Conservation (phyloP, 164 flowering plant species). For the Stephania cephalantha region DNA sequence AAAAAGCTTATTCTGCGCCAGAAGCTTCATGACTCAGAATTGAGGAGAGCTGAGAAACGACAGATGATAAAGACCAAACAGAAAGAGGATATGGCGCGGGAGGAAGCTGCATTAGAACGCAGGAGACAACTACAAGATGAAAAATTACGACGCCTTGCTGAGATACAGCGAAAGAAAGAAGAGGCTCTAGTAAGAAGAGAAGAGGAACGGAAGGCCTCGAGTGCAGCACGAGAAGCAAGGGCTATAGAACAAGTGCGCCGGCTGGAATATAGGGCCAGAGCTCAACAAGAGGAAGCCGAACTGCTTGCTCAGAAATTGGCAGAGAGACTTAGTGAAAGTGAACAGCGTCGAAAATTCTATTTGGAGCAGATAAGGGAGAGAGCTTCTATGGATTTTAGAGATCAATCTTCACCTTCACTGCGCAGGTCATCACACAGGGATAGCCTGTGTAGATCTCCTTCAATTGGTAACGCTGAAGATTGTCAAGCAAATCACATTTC, state of each 20-base stretch:
- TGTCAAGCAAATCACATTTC: slow-evolving; percentile 31
- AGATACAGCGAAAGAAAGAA: slow-evolving; percentile 82
- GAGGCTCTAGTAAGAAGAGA: slow-evolving; percentile 92
- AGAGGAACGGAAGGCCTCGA: slow-evolving; percentile 92
- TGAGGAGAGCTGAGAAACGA: slow-evolving; percentile 92
- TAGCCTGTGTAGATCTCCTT: slow-evolving; percentile 42
- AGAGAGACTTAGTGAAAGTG: slow-evolving; percentile 91
- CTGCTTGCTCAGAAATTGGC: slow-evolving; percentile 87
- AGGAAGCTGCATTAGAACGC: slow-evolving; percentile 95
- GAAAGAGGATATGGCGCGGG: slow-evolving; percentile 91
- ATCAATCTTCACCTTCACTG: slow-evolving; percentile 81
- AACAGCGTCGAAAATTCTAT: slow-evolving; percentile 84
- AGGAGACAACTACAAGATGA: slow-evolving; percentile 82
- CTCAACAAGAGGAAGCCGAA: slow-evolving; percentile 97
- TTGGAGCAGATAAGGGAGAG: slow-evolving; percentile 90
- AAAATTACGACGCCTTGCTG: slow-evolving; percentile 91
- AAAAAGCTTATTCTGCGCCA: slow-evolving; percentile 79
- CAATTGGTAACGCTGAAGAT: slow-evolving; percentile 44
- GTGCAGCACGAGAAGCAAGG: slow-evolving; percentile 92
- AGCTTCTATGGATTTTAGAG: slow-evolving; percentile 95
- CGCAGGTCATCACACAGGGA: slow-evolving; percentile 63
- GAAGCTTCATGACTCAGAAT: slow-evolving; percentile 84
- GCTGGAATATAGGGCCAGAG: slow-evolving; percentile 82
- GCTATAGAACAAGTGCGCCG: slow-evolving; percentile 78
- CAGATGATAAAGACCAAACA: slow-evolving; percentile 77